A percentile compares a stretch with the other conserved stretches of the same genome.
phyloP scores from a whole-genome alignment of 345 rosid species.

The Limnanthes douglasii region DNA sequence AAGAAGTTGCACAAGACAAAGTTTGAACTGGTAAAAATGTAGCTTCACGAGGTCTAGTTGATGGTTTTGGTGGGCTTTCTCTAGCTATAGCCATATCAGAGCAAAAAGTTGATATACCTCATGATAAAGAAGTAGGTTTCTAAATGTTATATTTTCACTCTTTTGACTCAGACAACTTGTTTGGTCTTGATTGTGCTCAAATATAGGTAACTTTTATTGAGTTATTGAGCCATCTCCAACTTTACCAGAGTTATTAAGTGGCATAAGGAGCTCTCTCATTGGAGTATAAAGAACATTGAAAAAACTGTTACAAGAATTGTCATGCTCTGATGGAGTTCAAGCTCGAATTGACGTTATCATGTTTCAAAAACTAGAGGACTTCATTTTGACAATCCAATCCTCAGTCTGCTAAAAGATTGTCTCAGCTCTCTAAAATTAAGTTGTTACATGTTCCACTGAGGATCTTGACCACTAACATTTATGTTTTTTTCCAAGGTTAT shows the following conservation, averaged over 20 bases:
- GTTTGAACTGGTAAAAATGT: conserved; percentile 96
- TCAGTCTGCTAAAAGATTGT: conserved; percentile 50
- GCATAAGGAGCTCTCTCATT: conserved; percentile 47
- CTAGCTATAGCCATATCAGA: conserved; percentile 82
- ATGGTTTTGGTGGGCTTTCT: conserved; percentile 81
- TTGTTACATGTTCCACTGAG: too few relatives aligned
- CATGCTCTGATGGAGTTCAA: conserved; percentile 47
- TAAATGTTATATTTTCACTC: background rate
- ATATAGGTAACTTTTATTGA: conserved; percentile 68
- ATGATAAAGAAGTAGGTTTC: conserved; percentile 29
- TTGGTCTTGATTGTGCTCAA: background rate
- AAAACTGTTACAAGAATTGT: conserved; percentile 40
- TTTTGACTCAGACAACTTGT: conserved; percentile 3
- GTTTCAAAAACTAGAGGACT: conserved; percentile 51
- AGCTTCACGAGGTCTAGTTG: conserved; percentile 63
- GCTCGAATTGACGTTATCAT: conserved; percentile 88
- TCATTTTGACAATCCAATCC: conserved; percentile 33
- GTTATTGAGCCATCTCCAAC: conserved; percentile 61
- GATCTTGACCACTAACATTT: too few relatives aligned
- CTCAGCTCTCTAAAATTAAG: conserved; percentile 57
- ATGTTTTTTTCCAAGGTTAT: too few relatives aligned
- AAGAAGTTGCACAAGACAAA: conserved; percentile 93
- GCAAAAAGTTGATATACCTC: conserved; percentile 65
- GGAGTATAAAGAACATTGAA: conserved; percentile 56
- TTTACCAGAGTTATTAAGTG: conserved; percentile 56